Conservation (phyloP, 208 protist genomes). For the Leishmania arabica region DNA sequence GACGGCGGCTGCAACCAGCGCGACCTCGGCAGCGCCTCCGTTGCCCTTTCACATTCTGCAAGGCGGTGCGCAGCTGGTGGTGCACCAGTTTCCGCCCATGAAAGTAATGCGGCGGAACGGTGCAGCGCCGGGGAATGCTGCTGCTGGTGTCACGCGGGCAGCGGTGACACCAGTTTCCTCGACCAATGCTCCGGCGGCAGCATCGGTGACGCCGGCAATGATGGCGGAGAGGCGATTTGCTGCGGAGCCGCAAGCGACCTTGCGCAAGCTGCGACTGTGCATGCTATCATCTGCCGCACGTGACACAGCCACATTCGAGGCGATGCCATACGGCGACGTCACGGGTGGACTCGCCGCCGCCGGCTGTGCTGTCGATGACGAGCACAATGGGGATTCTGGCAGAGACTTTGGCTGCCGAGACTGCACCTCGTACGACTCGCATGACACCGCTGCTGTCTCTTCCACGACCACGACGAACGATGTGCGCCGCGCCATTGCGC, state of each 20-base stretch:
- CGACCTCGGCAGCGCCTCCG: conserved; percentile 14
- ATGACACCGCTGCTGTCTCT: not conserved
- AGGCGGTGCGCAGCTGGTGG: conserved; percentile 56
- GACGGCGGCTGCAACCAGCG: not conserved
- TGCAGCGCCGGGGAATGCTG: not conserved
- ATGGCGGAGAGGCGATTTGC: conserved; percentile 37
- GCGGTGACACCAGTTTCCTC: not conserved
- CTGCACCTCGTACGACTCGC: not conserved
- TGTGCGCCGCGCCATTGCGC: conserved; percentile 25
- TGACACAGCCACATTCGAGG: not conserved
- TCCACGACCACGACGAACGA: conserved; percentile 1
- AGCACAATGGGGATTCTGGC: not conserved
- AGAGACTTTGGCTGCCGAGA: not conserved
- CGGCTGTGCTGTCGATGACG: not conserved
- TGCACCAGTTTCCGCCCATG: conserved; percentile 70
- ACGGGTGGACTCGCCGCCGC: not conserved
- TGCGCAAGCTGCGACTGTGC: conserved; percentile 27
- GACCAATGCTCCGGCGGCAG: not conserved
- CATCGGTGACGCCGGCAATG: conserved; percentile 3
- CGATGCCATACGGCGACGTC: not conserved
- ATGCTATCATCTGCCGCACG: not conserved
- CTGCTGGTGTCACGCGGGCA: not conserved
- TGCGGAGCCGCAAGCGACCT: conserved; percentile 52
- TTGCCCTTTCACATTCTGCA: conserved; percentile 70
- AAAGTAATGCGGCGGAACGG: conserved; percentile 57